A percentile compares a stretch with the other conserved stretches of the same genome.
Conservation (phyloP, 2,329 filamentous ascomycete genomes). For the Trichoderma lentiforme region DNA sequence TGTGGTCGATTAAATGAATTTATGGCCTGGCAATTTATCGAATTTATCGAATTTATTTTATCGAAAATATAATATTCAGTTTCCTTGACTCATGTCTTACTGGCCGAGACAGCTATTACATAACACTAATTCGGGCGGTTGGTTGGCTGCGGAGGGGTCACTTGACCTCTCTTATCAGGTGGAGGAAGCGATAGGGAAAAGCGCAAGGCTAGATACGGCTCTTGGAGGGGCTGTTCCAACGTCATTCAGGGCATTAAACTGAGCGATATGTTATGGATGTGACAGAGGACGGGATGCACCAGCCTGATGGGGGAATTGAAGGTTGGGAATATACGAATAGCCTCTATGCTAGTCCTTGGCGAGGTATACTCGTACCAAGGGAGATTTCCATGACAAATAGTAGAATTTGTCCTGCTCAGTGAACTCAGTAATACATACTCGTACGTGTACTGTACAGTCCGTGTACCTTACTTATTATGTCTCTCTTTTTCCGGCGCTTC, state of each 20-base stretch:
- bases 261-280: neutral
- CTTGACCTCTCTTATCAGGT: slow-evolving; percentile 3
- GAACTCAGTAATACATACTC: neutral
- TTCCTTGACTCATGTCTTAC: slow-evolving; percentile 15
- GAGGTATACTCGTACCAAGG: neutral
- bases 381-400: neutral
- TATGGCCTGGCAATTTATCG: slow-evolving; percentile 1
- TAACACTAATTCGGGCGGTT: slow-evolving; percentile 7
- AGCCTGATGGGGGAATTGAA: neutral
- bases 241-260: slow-evolving; percentile 3
- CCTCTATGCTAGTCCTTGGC: neutral
- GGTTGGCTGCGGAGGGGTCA: slow-evolving; percentile 5
- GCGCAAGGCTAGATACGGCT: slow-evolving; percentile 10
- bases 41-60: slow-evolving; percentile 13
- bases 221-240: neutral
- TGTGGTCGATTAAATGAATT: neutral
- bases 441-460: neutral
- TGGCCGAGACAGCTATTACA: slow-evolving; percentile 11
- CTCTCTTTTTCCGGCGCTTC: neutral
- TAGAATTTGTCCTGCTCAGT: neutral
- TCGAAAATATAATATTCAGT: neutral
- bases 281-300: neutral
- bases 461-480: neutral
- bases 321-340: neutral
- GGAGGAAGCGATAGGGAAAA: slow-evolving; percentile 1